phyloP scores from a whole-genome alignment of 2,329 filamentous ascomycete genomes.

The Beauveria australis region DNA sequence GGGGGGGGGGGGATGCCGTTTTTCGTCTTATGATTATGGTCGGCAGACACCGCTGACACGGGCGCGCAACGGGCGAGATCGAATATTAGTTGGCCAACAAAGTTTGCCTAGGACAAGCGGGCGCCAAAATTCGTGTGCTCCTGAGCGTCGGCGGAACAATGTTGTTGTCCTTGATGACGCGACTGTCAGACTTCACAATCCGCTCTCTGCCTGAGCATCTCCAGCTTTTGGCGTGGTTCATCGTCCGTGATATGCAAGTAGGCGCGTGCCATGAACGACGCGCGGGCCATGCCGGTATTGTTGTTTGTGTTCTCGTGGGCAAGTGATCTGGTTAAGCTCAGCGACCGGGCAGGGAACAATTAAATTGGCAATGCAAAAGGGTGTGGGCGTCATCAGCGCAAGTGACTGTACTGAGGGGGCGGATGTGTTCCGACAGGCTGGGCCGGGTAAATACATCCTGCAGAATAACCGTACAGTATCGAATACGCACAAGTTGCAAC shows the following conservation, averaged over 20 bases:
- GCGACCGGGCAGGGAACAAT: background rate
- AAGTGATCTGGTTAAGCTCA: background rate
- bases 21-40: background rate
- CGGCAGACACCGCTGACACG: background rate
- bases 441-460: background rate
- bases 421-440: slow-evolving; percentile 9
- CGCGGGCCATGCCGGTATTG: background rate
- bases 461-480: background rate
- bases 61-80: background rate
- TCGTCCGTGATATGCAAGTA: background rate
- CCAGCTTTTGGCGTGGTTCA: background rate
- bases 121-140: background rate
- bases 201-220: background rate
- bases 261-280: background rate
- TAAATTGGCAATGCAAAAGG: background rate
- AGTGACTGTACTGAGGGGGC: background rate
- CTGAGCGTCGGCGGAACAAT: background rate
- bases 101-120: background rate
- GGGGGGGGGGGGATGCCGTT: background rate
- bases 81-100: background rate
- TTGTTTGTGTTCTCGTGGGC: background rate
- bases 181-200: background rate
- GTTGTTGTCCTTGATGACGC: background rate
- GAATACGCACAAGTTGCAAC: background rate
- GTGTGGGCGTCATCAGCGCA: background rate